A percentile compares a stretch with the other conserved stretches of the same genome.
Evolutionary conservation across 257 asterid genomes (phyloP).

Genomic region (Orobanche coerulescens): DNA sequence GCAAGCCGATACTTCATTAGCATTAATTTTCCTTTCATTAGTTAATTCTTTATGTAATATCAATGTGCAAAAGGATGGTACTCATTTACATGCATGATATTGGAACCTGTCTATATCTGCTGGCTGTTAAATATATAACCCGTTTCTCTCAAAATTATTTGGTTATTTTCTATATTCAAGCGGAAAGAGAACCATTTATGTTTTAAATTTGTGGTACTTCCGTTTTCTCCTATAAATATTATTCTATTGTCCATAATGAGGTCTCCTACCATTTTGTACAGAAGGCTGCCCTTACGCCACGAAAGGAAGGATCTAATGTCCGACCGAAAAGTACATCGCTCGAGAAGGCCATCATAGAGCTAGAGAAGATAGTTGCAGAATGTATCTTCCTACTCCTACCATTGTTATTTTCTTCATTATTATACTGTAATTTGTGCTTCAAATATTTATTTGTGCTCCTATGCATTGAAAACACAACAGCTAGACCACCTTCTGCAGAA

Average conservation of each 20-base stretch:
- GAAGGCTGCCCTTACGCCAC: constrained; percentile 34
- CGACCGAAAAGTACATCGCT: constrained; percentile 51
- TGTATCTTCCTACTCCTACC: constrained; percentile 37
- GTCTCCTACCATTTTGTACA: constrained; percentile 26
- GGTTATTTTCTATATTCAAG: neutral
- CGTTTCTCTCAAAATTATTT: neutral
- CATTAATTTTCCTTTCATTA: neutral
- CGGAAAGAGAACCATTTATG: neutral
- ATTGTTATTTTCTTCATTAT: neutral
- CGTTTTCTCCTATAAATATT: neutral
- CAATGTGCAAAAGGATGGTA: neutral
- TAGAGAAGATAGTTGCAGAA: constrained; percentile 72
- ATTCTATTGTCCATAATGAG: constrained; percentile 9
- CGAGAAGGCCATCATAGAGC: constrained; percentile 76
- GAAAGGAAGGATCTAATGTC: constrained; percentile 54
- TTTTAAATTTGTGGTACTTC: constrained; percentile 12
- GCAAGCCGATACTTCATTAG: neutral
- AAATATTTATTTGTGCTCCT: constrained; percentile 12
- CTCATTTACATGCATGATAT: constrained; percentile 21
- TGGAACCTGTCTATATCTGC: neutral
- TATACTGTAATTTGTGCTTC: constrained; percentile 6
- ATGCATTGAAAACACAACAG: constrained; percentile 37
- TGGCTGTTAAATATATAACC: constrained; percentile 13
- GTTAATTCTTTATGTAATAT: neutral
- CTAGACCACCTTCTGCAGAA: constrained; percentile 58